Evolutionary conservation across 176 grass and related monocot species (phyloP).

Genomic region (Rhipidocladum racemiflorum): DNA sequence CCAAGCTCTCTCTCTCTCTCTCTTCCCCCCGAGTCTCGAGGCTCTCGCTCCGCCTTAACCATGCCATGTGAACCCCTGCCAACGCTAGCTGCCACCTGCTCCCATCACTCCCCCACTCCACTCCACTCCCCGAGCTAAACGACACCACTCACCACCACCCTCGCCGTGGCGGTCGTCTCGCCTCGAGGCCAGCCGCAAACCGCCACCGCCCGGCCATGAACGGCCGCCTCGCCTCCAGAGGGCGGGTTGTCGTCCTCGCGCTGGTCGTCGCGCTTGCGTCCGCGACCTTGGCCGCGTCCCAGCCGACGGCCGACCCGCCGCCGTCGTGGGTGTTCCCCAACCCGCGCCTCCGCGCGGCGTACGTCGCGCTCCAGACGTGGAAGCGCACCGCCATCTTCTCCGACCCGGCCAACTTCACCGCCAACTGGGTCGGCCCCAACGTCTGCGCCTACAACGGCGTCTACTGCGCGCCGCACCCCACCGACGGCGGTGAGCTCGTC

Average conservation of each 20-base stretch:
- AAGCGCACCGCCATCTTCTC: conserved; percentile 54
- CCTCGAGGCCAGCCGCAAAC: not conserved
- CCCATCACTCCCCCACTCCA: not conserved
- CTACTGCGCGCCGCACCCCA: conserved; percentile 41
- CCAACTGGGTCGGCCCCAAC: conserved; percentile 51
- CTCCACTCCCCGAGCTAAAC: conserved; percentile 10
- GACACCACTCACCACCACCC: not conserved
- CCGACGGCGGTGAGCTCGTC: not conserved
- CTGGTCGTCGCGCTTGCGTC: not conserved
- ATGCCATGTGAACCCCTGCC: conserved; percentile 26
- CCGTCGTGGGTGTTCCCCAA: conserved; percentile 11
- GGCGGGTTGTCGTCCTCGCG: not conserved
- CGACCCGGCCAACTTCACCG: conserved; percentile 53
- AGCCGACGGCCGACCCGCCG: not conserved
- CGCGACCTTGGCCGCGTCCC: not conserved
- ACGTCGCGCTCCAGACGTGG: conserved; percentile 51
- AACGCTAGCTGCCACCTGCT: not conserved
- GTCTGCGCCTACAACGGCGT: conserved; percentile 59
- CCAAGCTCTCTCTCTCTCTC: not conserved
- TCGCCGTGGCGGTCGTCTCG: no score
- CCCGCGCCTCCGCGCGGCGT: conserved; percentile 40
- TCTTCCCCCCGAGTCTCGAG: not conserved
- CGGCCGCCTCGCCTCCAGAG: not conserved
- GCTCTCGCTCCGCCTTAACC: conserved; percentile 24
- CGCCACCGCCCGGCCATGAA: not conserved